A percentile compares a stretch with the other conserved stretches of the same genome.
These are phyloP conservation scores for Cladophialophora immunda DNA, from an alignment of 2,329 filamentous ascomycete species.

Conservation along the genomic window DNA sequence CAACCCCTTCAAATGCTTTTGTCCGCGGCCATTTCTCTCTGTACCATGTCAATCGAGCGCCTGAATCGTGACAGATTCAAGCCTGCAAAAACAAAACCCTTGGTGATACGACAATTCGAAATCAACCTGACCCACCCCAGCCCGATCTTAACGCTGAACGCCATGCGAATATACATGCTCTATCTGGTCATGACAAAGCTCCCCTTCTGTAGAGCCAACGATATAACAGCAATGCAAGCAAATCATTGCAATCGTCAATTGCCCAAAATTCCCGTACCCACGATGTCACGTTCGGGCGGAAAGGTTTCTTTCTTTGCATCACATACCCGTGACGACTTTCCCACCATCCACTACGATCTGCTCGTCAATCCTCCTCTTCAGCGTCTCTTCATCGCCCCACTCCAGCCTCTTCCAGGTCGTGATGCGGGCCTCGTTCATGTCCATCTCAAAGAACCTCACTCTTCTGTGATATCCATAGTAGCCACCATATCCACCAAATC, in stretches of 20 bases:
- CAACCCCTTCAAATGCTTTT: not conserved
- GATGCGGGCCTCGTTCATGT: slow-evolving; percentile 88
- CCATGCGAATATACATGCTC: not conserved
- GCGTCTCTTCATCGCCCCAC: slow-evolving; percentile 58
- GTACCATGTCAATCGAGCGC: not conserved
- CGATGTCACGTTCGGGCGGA: not conserved
- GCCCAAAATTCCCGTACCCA: not conserved
- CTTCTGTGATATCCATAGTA: slow-evolving; percentile 86
- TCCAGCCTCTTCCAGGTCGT: slow-evolving; percentile 93
- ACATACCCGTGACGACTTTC: slow-evolving; percentile 53
- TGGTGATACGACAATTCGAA: not conserved
- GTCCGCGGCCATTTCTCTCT: not conserved
- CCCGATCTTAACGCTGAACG: not conserved
- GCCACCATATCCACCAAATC: slow-evolving; percentile 94
- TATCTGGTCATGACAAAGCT: not conserved
- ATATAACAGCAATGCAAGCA: not conserved
- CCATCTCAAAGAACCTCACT: slow-evolving; percentile 88
- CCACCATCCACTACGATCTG: slow-evolving; percentile 69
- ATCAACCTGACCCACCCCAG: not conserved
- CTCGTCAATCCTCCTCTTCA: slow-evolving; percentile 61
- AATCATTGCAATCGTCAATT: not conserved
- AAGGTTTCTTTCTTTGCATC: slow-evolving; percentile 1
- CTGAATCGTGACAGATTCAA: not conserved
- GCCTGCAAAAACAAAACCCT: not conserved
- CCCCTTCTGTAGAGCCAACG: not conserved